Evolutionary conservation across 2,329 filamentous ascomycete genomes (phyloP), one percentile per base, ranked within the genome.

Genomic region (Pochonia chlamydosporia): DNA sequence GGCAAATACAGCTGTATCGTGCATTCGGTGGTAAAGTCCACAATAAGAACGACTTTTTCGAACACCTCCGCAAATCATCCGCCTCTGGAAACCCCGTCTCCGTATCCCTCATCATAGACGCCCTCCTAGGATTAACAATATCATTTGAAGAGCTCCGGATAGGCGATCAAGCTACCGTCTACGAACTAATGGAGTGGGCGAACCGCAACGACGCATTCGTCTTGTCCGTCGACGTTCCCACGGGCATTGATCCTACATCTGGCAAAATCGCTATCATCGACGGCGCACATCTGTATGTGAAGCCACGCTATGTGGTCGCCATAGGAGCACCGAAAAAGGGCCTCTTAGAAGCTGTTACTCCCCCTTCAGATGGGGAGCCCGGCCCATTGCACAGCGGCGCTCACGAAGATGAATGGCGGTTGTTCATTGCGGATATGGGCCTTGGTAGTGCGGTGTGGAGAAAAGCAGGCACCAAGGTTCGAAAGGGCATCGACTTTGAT

Each of bases 121-220:
- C 90, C 2, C 72, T 97, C 11, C 79, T 99, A 4, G 90, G 90
- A 3, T 79, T 93, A 52, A 89, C 93, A 39, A 82, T 90, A 48
- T 85, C 88, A 3, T 96, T 96, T 59, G 90, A 96, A 55, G 89
- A 95, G 56, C 74, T 97, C 24, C 81, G 89, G 30, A 86, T 84
- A 2, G 85, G 86, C 14, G 87, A 95, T 54, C 89, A 95, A 62
- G 83, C 85, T 3, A 86, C 85, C 0, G 88, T 89, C 0, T 91
- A 95, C 59, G 87, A 95, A 60, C 80, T 96, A 60, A 93, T 96
- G 59, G 86, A 90, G 52, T 97, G 91, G 90, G 86, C 89, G 3
- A 97, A 96, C 62, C 85, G 90, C 53, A 88, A 85, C 61, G 87
- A 90, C 54, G 84, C 89, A 1, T 83, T 85, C 49, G 85, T 93